Conservation (phyloP, 2,329 filamentous ascomycete genomes). For the Madurella mycetomatis region DNA sequence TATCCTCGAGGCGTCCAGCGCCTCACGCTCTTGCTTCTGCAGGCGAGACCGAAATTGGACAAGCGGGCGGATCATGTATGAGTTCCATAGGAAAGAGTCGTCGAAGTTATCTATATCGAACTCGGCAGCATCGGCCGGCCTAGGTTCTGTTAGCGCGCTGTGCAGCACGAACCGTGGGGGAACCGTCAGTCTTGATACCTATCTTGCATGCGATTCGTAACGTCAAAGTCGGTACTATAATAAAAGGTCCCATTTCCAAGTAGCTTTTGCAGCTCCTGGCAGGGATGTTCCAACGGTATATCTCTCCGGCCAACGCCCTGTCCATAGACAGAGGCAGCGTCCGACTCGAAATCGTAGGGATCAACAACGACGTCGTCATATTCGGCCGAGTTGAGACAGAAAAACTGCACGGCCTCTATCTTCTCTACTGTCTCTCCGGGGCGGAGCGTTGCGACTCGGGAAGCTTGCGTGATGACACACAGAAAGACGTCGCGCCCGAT, state of each 20-base stretch:
- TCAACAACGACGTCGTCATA: conserved; percentile 74
- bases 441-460: conserved; percentile 73
- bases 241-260: conserved; percentile 93
- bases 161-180: not conserved
- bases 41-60: conserved; percentile 84
- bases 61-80: conserved; percentile 93
- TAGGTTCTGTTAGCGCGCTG: conserved; percentile 33
- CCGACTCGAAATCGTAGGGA: conserved; percentile 47
- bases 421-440: conserved; percentile 86
- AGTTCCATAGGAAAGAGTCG: conserved; percentile 93
- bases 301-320: conserved; percentile 62
- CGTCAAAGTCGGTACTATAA: conserved; percentile 96
- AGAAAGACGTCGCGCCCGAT: conserved; percentile 83
- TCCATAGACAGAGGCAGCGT: conserved; percentile 45
- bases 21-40: conserved; percentile 66
- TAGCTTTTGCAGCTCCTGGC: conserved; percentile 84
- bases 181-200: conserved; percentile 44
- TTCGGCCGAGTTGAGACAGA: conserved; percentile 80
- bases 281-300: conserved; percentile 75
- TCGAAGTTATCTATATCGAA: conserved; percentile 93
- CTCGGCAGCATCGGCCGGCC: conserved; percentile 67
- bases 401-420: conserved; percentile 84
- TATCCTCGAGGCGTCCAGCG: conserved; percentile 81
- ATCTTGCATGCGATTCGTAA: conserved; percentile 89
- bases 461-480: conserved; percentile 77